These are phyloP conservation scores for Nemophila menziesii DNA, from an alignment of 257 asterid genomes.

Conservation along the genomic window DNA sequence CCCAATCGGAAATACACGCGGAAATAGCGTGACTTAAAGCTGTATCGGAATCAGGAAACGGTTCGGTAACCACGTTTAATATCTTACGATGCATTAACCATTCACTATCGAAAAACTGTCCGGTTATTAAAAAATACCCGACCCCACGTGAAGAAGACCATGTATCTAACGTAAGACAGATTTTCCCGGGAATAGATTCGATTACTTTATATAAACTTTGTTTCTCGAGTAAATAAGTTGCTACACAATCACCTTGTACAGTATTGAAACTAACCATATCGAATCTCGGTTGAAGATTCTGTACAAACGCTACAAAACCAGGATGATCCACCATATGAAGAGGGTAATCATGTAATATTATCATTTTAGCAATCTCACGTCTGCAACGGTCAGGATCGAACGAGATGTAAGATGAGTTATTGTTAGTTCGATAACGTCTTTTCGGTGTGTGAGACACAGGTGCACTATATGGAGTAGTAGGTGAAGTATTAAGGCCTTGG, in stretches of 20 bases:
- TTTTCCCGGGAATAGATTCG: slow-evolving; percentile 74
- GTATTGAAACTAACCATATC: slow-evolving; percentile 92
- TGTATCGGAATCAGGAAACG: slow-evolving; percentile 72
- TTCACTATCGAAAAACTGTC: slow-evolving; percentile 77
- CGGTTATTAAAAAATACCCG: slow-evolving; percentile 70
- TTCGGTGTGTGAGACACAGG: slow-evolving; percentile 5
- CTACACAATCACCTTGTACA: slow-evolving; percentile 89
- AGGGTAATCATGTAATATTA: slow-evolving; percentile 93
- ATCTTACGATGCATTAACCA: slow-evolving; percentile 88
- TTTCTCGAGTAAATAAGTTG: slow-evolving; percentile 71
- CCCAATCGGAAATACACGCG: slow-evolving; percentile 86
- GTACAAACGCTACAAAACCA: slow-evolving; percentile 80
- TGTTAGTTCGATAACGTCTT: slow-evolving; percentile 55
- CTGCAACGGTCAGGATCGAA: slow-evolving; percentile 84
- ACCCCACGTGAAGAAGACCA: slow-evolving; percentile 61
- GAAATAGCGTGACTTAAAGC: slow-evolving; percentile 89
- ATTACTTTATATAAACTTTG: slow-evolving; percentile 59
- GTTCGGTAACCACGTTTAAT: slow-evolving; percentile 77
- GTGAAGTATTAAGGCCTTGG: slow-evolving; percentile 8
- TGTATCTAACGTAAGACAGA: slow-evolving; percentile 67
- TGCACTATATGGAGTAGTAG: not conserved
- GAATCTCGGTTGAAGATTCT: slow-evolving; percentile 78
- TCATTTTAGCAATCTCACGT: slow-evolving; percentile 80
- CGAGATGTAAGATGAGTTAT: slow-evolving; percentile 31
- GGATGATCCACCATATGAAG: slow-evolving; percentile 96